phyloP scores from a whole-genome alignment of 2,329 filamentous ascomycete species.

The Exophiala xenobiotica region DNA sequence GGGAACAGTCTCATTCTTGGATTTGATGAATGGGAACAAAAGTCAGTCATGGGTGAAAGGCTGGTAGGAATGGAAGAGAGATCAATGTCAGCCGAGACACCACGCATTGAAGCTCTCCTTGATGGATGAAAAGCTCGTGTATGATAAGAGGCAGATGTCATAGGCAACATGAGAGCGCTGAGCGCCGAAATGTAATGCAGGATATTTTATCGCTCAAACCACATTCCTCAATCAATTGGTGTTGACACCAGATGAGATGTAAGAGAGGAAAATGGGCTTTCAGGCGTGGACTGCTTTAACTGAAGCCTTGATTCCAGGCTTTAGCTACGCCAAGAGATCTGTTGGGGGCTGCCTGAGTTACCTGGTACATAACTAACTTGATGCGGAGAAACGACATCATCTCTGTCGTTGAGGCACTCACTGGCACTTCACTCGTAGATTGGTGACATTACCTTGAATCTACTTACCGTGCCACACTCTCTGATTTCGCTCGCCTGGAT shows the following conservation, averaged over 20 bases:
- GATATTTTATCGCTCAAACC: slow-evolving; percentile 4
- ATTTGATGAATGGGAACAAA: background rate
- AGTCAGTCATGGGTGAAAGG: no score
- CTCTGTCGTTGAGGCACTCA: background rate
- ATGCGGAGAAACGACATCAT: slow-evolving; percentile 1
- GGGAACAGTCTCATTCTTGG: background rate
- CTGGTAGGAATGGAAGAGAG: no score
- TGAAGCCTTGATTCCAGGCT: background rate
- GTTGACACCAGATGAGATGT: no score
- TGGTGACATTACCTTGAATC: background rate
- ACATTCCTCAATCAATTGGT: no score
- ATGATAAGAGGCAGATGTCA: slow-evolving; percentile 14
- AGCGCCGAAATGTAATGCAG: slow-evolving; percentile 19
- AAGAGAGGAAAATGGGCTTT: no score
- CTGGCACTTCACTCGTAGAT: background rate
- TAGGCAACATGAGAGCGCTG: slow-evolving; percentile 19
- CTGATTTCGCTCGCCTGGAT: background rate
- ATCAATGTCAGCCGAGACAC: slow-evolving; percentile 1
- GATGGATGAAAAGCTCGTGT: slow-evolving; percentile 23
- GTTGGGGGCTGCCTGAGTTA: slow-evolving; percentile 1
- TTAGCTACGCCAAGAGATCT: background rate
- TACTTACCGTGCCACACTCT: background rate
- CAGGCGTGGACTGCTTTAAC: background rate
- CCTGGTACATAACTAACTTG: no score
- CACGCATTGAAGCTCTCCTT: slow-evolving; percentile 7